Percentiles rank a stretch among this genome's conserved stretches.
These are phyloP conservation scores for Zygotorulaspora sp. DNA, from an alignment of 805 yeast genomes.

Conservation along the genomic window DNA sequence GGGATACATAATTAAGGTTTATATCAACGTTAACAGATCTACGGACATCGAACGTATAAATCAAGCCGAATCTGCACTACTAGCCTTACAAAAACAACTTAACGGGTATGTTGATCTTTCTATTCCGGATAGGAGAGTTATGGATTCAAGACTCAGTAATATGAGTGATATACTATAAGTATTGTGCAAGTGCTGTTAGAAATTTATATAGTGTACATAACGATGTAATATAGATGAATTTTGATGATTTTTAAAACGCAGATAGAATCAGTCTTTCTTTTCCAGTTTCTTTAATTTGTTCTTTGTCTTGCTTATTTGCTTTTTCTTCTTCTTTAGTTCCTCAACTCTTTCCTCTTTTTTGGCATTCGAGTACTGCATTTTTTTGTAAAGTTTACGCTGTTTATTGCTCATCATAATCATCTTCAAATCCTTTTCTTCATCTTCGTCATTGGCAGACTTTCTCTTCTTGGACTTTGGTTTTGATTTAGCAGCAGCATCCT, in stretches of 20 bases:
- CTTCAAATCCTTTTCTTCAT: conserved; percentile 84
- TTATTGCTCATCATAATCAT: conserved; percentile 97
- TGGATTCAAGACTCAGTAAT: conserved; percentile 65
- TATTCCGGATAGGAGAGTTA: conserved; percentile 71
- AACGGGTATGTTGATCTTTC: conserved; percentile 62
- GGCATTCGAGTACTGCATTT: conserved; percentile 88
- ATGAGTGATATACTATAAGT: conserved; percentile 11
- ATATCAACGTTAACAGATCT: conserved; percentile 62
- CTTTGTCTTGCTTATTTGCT: conserved; percentile 64
- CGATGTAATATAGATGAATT: conserved; percentile 1
- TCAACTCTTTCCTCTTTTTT: conserved; percentile 76
- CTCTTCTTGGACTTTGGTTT: conserved; percentile 36
- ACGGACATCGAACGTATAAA: conserved; percentile 72
- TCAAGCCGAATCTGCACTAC: conserved; percentile 58
- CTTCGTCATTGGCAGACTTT: conserved; percentile 44
- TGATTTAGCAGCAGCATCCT: conserved; percentile 34
- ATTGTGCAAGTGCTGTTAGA: conserved; percentile 4
- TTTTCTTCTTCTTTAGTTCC: conserved; percentile 61
- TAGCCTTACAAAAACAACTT: conserved; percentile 59
- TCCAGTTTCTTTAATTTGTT: conserved; percentile 37
- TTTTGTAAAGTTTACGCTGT: conserved; percentile 87
- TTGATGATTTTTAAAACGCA: conserved; percentile 1
- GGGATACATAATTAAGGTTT: conserved; percentile 55
- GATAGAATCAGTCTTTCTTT: conserved; percentile 17
- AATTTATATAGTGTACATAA: conserved; percentile 13